Evolutionary conservation across 257 asterid species (phyloP).

Genomic region (Pogostemon cablin): DNA sequence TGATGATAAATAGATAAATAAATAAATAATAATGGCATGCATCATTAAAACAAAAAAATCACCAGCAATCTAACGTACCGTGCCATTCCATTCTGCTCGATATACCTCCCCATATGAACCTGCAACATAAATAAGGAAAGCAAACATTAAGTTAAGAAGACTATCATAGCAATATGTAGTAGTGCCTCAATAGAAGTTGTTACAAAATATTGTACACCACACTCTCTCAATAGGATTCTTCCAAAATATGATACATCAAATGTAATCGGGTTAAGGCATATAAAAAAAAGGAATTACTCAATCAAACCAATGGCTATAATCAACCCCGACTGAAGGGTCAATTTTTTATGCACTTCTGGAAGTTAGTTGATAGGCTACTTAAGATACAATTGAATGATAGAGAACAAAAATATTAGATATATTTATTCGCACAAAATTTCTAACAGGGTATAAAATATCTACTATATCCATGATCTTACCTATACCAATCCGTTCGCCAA

Average conservation of each 20-base stretch:
- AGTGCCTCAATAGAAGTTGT: constrained; percentile 7
- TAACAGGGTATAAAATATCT: constrained; percentile 21
- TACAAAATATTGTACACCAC: neutral
- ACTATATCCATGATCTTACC: constrained; percentile 49
- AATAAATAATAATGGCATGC: constrained; percentile 12
- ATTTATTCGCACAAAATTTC: constrained; percentile 11
- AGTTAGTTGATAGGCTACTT: neutral
- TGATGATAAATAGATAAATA: neutral
- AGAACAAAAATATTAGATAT: neutral
- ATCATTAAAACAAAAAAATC: constrained; percentile 24
- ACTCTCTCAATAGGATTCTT: neutral
- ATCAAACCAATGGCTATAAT: constrained; percentile 9
- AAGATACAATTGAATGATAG: neutral
- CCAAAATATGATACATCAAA: constrained; percentile 17
- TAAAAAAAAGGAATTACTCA: constrained; percentile 1
- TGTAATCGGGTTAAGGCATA: neutral
- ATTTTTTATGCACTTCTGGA: neutral
- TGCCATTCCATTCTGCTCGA: constrained; percentile 94
- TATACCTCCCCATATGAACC: constrained; percentile 99
- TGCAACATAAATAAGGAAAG: constrained; percentile 44
- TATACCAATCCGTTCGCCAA: constrained; percentile 96
- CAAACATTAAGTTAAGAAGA: constrained; percentile 10
- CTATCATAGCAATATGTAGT: constrained; percentile 27
- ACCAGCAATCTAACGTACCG: constrained; percentile 52
- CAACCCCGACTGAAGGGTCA: neutral